Conservation (phyloP, 164 flowering plant species). For the Berberis vulgaris region DNA sequence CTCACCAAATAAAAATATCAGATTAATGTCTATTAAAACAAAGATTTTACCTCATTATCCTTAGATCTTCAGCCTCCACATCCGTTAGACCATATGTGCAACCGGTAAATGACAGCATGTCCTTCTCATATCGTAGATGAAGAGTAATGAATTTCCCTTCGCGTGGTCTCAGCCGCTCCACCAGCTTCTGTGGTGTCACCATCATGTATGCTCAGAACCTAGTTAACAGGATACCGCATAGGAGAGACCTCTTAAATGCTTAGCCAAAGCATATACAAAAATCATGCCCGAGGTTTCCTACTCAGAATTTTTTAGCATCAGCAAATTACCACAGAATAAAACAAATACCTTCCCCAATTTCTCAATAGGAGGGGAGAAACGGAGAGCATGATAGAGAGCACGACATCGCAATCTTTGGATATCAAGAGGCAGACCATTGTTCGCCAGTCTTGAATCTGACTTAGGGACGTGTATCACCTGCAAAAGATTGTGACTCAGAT, state of each 20-base stretch:
- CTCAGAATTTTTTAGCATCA: background rate
- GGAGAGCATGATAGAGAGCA: conserved; percentile 80
- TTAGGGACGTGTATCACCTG: conserved; percentile 92
- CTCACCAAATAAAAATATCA: too few species aligned
- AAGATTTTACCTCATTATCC: conserved; percentile 60
- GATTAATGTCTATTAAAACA: background rate
- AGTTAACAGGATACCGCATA: conserved; percentile 63
- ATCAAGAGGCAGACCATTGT: conserved; percentile 88
- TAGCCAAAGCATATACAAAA: conserved; percentile 12
- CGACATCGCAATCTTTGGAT: conserved; percentile 94
- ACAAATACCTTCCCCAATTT: conserved; percentile 67
- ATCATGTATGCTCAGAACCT: conserved; percentile 80
- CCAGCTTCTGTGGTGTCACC: conserved; percentile 92
- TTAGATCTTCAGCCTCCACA: conserved; percentile 73
- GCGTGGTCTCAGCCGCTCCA: conserved; percentile 74
- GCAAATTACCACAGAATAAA: background rate
- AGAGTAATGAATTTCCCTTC: conserved; percentile 75
- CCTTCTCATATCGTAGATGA: conserved; percentile 93
- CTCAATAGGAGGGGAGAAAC: conserved; percentile 79
- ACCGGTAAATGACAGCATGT: conserved; percentile 93
- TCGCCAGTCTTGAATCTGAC: conserved; percentile 93
- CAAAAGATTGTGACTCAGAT: background rate
- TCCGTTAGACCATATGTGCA: conserved; percentile 80
- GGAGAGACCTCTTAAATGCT: conserved; percentile 59
- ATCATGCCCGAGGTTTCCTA: background rate